phyloP scores from a whole-genome alignment of 495 filamentous ascomycete genomes.

The Aspergillus asperescens region DNA sequence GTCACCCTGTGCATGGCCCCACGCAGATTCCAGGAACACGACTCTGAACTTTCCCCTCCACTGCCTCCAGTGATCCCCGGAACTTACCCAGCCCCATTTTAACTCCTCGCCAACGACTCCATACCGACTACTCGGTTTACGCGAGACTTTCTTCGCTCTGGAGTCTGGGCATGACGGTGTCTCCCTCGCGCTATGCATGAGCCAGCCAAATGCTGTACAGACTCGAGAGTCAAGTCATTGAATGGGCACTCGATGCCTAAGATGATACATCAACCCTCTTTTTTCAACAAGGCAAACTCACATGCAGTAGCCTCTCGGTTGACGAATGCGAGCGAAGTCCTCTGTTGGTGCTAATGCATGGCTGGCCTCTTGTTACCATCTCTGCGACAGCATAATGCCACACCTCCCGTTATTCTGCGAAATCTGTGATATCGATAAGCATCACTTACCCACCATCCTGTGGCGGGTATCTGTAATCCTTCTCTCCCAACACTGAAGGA shows the following conservation, averaged over 20 bases:
- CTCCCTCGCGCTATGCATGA: neutral
- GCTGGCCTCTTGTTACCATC: constrained; percentile 2
- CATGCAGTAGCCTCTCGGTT: constrained; percentile 21
- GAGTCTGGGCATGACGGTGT: neutral
- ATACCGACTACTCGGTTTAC: too few relatives aligned
- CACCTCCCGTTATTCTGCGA: neutral
- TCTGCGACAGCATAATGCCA: constrained; percentile 7
- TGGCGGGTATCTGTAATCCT: neutral
- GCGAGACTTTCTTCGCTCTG: too few relatives aligned
- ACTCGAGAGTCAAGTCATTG: neutral
- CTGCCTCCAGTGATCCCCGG: neutral
- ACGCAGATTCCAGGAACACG: neutral
- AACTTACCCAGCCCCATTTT: neutral
- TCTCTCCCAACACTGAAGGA: neutral
- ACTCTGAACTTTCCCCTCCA: neutral
- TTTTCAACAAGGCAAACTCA: constrained; percentile 22
- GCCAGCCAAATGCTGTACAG: neutral
- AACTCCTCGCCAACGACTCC: too few relatives aligned
- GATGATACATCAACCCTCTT: constrained; percentile 21
- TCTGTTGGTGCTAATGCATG: constrained; percentile 19
- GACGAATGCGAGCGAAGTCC: constrained; percentile 3
- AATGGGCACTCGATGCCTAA: neutral
- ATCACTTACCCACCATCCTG: neutral
- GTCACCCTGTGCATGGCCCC: neutral
- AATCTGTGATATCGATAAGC: neutral